Evolutionary conservation across 2,329 filamentous ascomycete genomes (phyloP).

Genomic region (Neonectria punicea): DNA sequence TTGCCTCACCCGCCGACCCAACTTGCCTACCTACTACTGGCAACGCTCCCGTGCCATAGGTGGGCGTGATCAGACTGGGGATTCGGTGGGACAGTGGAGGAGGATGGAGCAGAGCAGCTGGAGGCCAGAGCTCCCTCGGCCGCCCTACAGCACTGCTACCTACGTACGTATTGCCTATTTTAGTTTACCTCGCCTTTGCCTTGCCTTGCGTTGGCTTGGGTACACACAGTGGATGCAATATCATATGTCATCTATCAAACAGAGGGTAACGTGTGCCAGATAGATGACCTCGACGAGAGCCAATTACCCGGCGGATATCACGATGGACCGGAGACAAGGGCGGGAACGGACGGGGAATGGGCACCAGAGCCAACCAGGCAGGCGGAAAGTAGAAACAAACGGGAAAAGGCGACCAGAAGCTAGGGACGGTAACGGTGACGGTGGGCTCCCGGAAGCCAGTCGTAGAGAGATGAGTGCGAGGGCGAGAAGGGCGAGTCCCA

Average conservation of each 20-base stretch:
- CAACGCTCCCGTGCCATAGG: too few relatives aligned
- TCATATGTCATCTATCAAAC: conserved; percentile 1
- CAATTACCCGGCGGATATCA: conserved; percentile 13
- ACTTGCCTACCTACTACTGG: too few relatives aligned
- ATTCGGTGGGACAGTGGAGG: neutral
- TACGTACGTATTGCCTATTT: neutral
- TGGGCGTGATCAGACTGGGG: too few relatives aligned
- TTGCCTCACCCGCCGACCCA: too few relatives aligned
- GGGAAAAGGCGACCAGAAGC: neutral
- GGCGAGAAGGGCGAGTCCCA: neutral
- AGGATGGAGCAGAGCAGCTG: neutral
- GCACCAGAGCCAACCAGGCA: conserved; percentile 5
- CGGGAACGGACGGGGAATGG: conserved; percentile 1
- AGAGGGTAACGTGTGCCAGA: conserved; percentile 4
- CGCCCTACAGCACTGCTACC: neutral
- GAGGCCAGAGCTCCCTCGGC: neutral
- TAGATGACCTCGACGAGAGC: conserved; percentile 14
- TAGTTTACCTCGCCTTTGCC: neutral
- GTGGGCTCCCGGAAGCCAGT: neutral
- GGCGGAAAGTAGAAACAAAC: neutral
- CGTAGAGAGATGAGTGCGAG: too few relatives aligned
- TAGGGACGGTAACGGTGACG: conserved; percentile 3
- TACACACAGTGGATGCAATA: neutral
- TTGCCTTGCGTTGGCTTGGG: neutral
- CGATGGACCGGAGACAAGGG: conserved; percentile 1